A percentile compares a stretch with the other conserved stretches of the same genome.
Evolutionary conservation across 192 early-diverging fungal genomes (phyloP).

Genomic region (Chytriomyces sp.): DNA sequence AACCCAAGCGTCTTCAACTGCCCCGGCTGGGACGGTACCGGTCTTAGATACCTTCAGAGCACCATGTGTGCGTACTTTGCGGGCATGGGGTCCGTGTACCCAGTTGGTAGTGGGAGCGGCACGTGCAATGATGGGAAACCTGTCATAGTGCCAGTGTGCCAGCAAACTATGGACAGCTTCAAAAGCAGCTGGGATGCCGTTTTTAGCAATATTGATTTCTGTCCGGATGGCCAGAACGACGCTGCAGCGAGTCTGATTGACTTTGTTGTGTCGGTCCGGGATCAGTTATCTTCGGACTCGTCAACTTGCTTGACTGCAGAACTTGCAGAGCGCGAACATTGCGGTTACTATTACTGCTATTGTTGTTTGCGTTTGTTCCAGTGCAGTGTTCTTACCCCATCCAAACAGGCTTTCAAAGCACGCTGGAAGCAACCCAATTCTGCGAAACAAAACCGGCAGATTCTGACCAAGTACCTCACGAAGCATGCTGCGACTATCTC

Average conservation of each 20-base stretch:
- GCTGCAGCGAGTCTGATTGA: background rate
- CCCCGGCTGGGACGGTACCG: background rate
- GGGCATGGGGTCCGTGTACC: background rate
- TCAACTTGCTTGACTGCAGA: background rate
- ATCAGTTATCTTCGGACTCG: background rate
- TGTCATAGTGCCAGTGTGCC: background rate
- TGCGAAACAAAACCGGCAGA: background rate
- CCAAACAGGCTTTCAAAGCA: constrained; percentile 2
- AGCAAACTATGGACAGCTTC: background rate
- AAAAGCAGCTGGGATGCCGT: background rate
- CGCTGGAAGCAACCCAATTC: background rate
- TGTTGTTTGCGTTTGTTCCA: background rate
- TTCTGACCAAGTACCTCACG: background rate
- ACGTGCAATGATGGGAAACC: background rate
- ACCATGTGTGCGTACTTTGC: constrained; percentile 1
- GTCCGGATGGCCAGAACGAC: constrained; percentile 9
- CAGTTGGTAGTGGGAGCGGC: background rate
- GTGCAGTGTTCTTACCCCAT: background rate
- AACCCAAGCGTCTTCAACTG: constrained; percentile 12
- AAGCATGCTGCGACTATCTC: constrained; percentile 2
- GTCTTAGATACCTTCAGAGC: background rate
- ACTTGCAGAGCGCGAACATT: background rate
- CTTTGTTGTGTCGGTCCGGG: background rate
- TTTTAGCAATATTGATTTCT: background rate
- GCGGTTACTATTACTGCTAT: background rate